Conservation (phyloP, 129 eudicot genomes). For the Cynara cardunculus region DNA sequence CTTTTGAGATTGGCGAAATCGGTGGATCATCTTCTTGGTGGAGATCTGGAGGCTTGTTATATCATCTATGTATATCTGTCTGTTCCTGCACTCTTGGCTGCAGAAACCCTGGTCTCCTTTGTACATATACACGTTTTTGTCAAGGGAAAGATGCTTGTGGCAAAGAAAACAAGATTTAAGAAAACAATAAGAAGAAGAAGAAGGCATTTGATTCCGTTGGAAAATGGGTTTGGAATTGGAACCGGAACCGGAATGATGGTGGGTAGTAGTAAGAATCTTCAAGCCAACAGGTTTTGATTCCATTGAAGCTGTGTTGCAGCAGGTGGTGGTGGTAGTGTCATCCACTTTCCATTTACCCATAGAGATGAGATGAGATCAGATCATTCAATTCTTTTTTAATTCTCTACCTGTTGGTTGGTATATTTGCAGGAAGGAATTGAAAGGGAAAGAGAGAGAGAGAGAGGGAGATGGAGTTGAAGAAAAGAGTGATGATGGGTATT, state of each 20-base stretch:
- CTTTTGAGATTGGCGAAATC: conserved; percentile 20
- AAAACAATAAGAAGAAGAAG: background rate
- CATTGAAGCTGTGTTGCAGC: background rate
- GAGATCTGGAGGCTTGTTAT: conserved; percentile 35
- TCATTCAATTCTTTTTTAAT: background rate
- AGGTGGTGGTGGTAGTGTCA: background rate
- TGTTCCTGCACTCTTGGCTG: conserved; percentile 55
- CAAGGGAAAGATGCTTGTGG: conserved; percentile 38
- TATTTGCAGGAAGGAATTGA: background rate
- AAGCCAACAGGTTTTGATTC: conserved; percentile 36
- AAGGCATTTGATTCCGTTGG: conserved; percentile 23
- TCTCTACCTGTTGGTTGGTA: background rate
- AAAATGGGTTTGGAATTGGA: conserved; percentile 30
- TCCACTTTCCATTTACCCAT: conserved; percentile 8
- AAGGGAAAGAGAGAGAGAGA: background rate
- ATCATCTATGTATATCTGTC: conserved; percentile 63
- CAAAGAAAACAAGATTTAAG: conserved; percentile 41
- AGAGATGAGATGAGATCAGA: no score
- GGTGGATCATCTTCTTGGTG: conserved; percentile 21
- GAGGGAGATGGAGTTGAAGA: background rate
- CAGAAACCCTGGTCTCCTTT: conserved; percentile 75
- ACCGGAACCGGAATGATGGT: background rate
- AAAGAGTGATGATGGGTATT: conserved; percentile 8
- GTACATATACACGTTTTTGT: conserved; percentile 67
- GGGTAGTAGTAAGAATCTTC: conserved; percentile 21